phyloP scores from a whole-genome alignment of 2,329 filamentous ascomycete species.

The Nemania sp. region DNA sequence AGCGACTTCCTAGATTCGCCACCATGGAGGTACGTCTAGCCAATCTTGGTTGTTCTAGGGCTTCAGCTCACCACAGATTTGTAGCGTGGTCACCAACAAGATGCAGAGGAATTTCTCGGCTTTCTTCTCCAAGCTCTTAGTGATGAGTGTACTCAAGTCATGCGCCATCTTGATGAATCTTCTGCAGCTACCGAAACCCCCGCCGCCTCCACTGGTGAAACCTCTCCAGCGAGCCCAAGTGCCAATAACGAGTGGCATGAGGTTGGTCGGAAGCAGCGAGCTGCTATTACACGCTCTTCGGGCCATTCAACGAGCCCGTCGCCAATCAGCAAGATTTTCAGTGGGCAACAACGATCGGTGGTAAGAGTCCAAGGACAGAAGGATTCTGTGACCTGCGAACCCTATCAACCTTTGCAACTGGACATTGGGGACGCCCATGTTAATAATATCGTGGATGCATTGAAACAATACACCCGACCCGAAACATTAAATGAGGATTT shows the following conservation, averaged over 20 bases:
- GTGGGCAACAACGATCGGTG: conserved; percentile 87
- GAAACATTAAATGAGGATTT: conserved; percentile 88
- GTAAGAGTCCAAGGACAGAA: conserved; percentile 85
- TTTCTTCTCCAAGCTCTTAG: conserved; percentile 91
- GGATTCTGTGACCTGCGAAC: conserved; percentile 88
- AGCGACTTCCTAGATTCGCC: conserved; percentile 82
- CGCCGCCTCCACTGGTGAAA: conserved; percentile 43
- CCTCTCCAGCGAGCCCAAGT: conserved; percentile 50
- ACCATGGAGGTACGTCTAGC: conserved; percentile 78
- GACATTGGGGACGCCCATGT: conserved; percentile 89
- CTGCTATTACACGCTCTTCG: conserved; percentile 83
- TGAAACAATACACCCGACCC: conserved; percentile 80
- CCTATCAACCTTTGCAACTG: conserved; percentile 91
- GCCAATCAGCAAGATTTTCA: conserved; percentile 92
- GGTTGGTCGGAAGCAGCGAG: conserved; percentile 88
- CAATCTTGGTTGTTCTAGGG: background rate
- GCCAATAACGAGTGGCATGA: conserved; percentile 81
- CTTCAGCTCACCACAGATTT: conserved; percentile 13
- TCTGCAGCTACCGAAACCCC: conserved; percentile 37
- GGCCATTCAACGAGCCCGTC: conserved; percentile 74
- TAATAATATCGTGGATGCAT: conserved; percentile 87
- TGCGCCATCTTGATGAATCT: conserved; percentile 56
- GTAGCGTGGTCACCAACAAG: conserved; percentile 92
- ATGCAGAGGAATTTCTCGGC: conserved; percentile 95
- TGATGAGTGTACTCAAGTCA: conserved; percentile 84